These are phyloP conservation scores for Aspergillus campestris DNA, from an alignment of 495 filamentous ascomycete species.

Conservation along the genomic window DNA sequence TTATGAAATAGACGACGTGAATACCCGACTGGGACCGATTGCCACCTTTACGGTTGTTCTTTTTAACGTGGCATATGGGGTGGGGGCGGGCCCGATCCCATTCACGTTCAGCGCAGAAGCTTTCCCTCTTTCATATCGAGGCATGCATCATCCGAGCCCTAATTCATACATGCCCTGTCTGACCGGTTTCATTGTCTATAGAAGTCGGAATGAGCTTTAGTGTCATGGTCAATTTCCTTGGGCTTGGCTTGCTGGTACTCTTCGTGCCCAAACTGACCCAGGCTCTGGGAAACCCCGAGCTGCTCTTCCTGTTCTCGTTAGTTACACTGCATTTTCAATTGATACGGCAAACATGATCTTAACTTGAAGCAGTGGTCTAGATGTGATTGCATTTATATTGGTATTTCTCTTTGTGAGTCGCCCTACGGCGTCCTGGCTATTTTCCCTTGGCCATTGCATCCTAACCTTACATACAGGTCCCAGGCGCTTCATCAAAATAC, in stretches of 20 bases:
- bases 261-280: slow-evolving; percentile 15
- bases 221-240: slow-evolving; percentile 55
- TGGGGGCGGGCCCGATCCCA: slow-evolving; percentile 12
- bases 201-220: slow-evolving; percentile 64
- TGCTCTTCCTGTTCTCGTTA: slow-evolving; percentile 14
- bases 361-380: slow-evolving; percentile 34
- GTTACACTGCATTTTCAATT: background rate
- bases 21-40: slow-evolving; percentile 1
- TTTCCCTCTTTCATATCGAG: slow-evolving; percentile 61
- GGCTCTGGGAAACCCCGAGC: slow-evolving; percentile 5
- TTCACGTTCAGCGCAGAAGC: slow-evolving; percentile 47
- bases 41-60: slow-evolving; percentile 4
- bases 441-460: background rate
- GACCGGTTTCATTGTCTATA: background rate
- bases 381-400: slow-evolving; percentile 49
- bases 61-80: slow-evolving; percentile 9
- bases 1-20: slow-evolving; percentile 4
- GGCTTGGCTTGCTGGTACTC: slow-evolving; percentile 17
- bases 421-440: slow-evolving; percentile 6
- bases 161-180: background rate
- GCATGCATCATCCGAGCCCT: background rate
- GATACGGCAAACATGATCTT: background rate
- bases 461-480: slow-evolving; percentile 2
- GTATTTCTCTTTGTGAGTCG: slow-evolving; percentile 52
- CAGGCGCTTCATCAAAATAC: slow-evolving; percentile 14